Percentiles rank a stretch among this genome's conserved stretches.
phyloP scores from a whole-genome alignment of 768 basidiomycete genomes.

The Russula abietina region DNA sequence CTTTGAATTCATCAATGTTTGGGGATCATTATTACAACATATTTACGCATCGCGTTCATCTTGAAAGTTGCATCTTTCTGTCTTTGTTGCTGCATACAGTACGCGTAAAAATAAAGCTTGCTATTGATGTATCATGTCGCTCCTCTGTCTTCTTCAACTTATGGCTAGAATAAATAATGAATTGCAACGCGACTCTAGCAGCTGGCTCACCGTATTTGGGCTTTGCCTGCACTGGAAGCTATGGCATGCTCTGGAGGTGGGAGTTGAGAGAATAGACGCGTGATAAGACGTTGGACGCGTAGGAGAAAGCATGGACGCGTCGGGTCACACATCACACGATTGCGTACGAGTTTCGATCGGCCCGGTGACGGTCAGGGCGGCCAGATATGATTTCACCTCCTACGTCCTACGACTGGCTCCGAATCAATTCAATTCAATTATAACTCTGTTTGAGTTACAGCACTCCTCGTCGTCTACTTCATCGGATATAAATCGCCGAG shows the following conservation, averaged over 20 bases:
- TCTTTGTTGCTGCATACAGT: not conserved
- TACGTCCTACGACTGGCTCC: no score
- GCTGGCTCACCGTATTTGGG: not conserved
- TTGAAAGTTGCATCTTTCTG: not conserved
- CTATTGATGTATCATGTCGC: conserved; percentile 12
- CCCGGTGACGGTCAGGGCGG: no score
- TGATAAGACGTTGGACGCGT: not conserved
- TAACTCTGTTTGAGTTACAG: no score
- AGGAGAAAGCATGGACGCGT: not conserved
- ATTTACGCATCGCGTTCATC: not conserved
- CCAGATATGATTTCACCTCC: no score
- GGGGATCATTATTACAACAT: not conserved
- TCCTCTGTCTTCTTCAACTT: not conserved
- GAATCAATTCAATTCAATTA: no score
- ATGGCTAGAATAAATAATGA: not conserved
- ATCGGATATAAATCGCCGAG: no score
- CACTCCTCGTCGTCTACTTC: no score
- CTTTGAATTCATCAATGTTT: not conserved
- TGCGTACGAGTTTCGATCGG: not conserved
- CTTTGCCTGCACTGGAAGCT: not conserved
- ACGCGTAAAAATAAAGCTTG: conserved; percentile 13
- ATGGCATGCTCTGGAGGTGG: not conserved
- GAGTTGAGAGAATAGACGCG: not conserved
- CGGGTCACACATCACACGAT: conserved; percentile 1
- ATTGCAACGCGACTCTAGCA: not conserved